These are phyloP conservation scores for Deinandra increscens DNA, from an alignment of 129 eudicot species.

Conservation along the genomic window DNA sequence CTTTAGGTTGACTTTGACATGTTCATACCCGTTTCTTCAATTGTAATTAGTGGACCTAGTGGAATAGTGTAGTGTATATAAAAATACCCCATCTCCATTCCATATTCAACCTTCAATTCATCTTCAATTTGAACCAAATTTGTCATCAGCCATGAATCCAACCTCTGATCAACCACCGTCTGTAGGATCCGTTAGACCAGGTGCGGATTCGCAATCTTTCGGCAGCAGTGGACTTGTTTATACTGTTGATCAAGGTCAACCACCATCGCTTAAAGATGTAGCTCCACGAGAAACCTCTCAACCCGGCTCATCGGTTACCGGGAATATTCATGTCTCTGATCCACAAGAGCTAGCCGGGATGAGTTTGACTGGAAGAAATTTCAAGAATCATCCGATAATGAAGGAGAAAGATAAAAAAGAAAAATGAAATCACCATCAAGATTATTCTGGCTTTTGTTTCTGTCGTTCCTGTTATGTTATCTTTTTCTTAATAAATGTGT, in stretches of 20 bases:
- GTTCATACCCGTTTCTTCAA: too few species aligned
- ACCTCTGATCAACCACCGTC: neutral
- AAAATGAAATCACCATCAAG: too few species aligned
- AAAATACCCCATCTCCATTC: neutral
- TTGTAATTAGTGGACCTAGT: too few species aligned
- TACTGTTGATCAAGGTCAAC: neutral
- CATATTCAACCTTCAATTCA: neutral
- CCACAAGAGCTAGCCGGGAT: neutral
- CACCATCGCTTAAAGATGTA: neutral
- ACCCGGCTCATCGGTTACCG: neutral
- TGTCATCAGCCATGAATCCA: neutral
- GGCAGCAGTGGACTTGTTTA: neutral
- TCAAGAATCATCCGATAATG: too few species aligned
- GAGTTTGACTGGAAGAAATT: neutral
- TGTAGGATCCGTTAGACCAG: neutral
- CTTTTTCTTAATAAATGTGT: too few species aligned
- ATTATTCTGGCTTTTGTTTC: too few species aligned
- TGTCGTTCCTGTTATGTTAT: too few species aligned
- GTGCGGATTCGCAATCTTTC: neutral
- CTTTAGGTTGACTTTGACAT: too few species aligned
- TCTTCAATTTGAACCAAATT: neutral
- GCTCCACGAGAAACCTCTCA: neutral
- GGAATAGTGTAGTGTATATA: too few species aligned
- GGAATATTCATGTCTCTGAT: neutral
- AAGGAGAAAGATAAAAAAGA: too few species aligned